A percentile compares a stretch with the other conserved stretches of the same genome.
These are phyloP conservation scores for Mycena filopes DNA, from an alignment of 768 basidiomycete genomes.

Conservation along the genomic window DNA sequence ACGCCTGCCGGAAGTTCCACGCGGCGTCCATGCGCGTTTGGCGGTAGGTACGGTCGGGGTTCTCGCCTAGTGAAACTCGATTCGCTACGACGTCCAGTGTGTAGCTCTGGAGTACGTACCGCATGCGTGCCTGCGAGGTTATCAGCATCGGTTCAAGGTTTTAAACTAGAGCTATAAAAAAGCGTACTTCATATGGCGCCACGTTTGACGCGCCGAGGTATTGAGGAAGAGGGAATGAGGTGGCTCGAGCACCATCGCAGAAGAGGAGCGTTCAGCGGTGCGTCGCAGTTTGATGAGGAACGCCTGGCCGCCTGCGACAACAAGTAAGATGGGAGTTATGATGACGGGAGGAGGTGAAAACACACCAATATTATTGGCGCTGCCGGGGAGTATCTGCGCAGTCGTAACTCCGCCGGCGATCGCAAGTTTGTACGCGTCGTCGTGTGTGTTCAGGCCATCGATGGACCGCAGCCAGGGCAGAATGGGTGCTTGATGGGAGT, in stretches of 20 bases:
- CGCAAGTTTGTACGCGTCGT: constrained; percentile 64
- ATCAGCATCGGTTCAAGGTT: neutral
- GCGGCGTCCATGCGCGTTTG: constrained; percentile 68
- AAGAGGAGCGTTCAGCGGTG: constrained; percentile 72
- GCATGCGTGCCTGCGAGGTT: constrained; percentile 69
- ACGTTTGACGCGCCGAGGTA: constrained; percentile 49
- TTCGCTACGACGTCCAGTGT: too few relatives aligned
- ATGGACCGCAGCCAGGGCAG: constrained; percentile 76
- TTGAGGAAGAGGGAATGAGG: constrained; percentile 63
- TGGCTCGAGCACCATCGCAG: constrained; percentile 77
- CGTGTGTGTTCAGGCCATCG: constrained; percentile 82
- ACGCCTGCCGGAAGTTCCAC: constrained; percentile 80
- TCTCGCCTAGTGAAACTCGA: constrained; percentile 55
- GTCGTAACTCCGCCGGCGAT: constrained; percentile 80
- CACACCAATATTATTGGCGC: constrained; percentile 67
- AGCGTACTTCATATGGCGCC: constrained; percentile 82
- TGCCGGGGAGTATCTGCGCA: constrained; percentile 78
- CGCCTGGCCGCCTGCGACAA: constrained; percentile 71
- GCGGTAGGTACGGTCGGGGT: constrained; percentile 56
- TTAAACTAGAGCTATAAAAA: neutral
- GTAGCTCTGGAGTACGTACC: constrained; percentile 29
- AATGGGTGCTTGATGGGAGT: constrained; percentile 63
- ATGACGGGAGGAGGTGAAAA: neutral
- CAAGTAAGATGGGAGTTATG: neutral
- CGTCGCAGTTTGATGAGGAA: constrained; percentile 80